phyloP scores from a whole-genome alignment of 345 rosid species.

The Ceriops decandra region DNA sequence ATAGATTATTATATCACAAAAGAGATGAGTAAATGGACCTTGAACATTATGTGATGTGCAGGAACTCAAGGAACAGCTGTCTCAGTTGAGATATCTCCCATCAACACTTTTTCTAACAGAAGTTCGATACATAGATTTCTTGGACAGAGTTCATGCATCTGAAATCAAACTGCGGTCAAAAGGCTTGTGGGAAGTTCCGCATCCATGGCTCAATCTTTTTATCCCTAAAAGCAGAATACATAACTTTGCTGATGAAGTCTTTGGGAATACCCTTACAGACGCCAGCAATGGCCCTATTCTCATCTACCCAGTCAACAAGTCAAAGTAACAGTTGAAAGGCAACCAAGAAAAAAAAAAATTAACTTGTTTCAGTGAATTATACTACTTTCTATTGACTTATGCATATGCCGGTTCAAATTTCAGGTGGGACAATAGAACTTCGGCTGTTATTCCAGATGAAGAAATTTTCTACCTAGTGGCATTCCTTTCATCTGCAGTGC shows the following conservation, averaged over 20 bases:
- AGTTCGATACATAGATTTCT: constrained; percentile 69
- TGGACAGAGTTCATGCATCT: constrained; percentile 87
- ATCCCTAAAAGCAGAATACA: constrained; percentile 71
- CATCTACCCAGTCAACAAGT: constrained; percentile 82
- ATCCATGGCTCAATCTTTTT: constrained; percentile 97
- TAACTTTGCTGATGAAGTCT: constrained; percentile 65
- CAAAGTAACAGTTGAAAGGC: constrained; percentile 53
- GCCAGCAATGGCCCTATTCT: constrained; percentile 95
- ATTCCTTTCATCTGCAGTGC: constrained; percentile 78
- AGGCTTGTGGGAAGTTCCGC: constrained; percentile 97
- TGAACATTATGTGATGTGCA: constrained; percentile 31
- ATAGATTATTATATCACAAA: neutral
- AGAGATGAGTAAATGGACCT: constrained; percentile 1
- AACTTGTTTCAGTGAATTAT: constrained; percentile 8
- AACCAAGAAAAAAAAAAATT: neutral
- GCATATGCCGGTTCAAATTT: constrained; percentile 18
- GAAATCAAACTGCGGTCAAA: constrained; percentile 75
- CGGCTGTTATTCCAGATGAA: constrained; percentile 78
- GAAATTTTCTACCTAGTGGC: constrained; percentile 91
- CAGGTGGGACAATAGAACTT: constrained; percentile 99
- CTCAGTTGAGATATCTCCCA: constrained; percentile 58
- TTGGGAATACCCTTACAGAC: constrained; percentile 68
- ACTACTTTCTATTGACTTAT: constrained; percentile 15
- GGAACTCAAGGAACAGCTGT: constrained; percentile 57
- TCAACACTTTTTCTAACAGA: constrained; percentile 74